A percentile compares a stretch with the other conserved stretches of the same genome.
Conservation (phyloP, 2,329 filamentous ascomycete species). For the Curvularia sp. region DNA sequence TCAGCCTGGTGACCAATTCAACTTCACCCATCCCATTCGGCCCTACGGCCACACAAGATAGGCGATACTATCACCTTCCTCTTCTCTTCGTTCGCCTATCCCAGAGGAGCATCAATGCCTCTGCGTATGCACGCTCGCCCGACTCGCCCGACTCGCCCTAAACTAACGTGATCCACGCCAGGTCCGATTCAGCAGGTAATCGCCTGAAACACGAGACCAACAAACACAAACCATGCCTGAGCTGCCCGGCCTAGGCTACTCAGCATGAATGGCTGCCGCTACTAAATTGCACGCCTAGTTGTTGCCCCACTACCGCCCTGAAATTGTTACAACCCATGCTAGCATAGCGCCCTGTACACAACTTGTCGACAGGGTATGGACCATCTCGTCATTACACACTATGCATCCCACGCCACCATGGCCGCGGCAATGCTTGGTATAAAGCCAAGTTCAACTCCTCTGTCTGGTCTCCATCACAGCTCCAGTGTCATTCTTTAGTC, state of each 20-base stretch:
- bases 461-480: constrained; percentile 27
- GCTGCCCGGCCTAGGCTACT: constrained; percentile 43
- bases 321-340: constrained; percentile 10
- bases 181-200: constrained; percentile 40
- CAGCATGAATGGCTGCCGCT: constrained; percentile 29
- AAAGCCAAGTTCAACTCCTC: constrained; percentile 35
- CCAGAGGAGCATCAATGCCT: constrained; percentile 3
- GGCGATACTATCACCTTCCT: constrained; percentile 9
- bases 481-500: constrained; percentile 13
- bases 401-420: constrained; percentile 17
- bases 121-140: constrained; percentile 4
- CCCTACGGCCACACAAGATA: constrained; percentile 20
- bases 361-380: constrained; percentile 14
- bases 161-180: constrained; percentile 15
- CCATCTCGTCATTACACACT: constrained; percentile 17
- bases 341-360: constrained; percentile 16
- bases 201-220: constrained; percentile 24
- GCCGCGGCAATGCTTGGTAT: constrained; percentile 33
- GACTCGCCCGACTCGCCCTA: constrained; percentile 3
- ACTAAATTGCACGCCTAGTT: constrained; percentile 41
- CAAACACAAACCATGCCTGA: constrained; percentile 26
- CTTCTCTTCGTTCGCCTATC: background rate
- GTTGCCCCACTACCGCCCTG: constrained; percentile 17
- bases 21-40: constrained; percentile 10
- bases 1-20: constrained; percentile 14